Base-by-base conservation (phyloP, 2,329 filamentous ascomycete species). In the Pseudogymnoascus sp. region DNA sequence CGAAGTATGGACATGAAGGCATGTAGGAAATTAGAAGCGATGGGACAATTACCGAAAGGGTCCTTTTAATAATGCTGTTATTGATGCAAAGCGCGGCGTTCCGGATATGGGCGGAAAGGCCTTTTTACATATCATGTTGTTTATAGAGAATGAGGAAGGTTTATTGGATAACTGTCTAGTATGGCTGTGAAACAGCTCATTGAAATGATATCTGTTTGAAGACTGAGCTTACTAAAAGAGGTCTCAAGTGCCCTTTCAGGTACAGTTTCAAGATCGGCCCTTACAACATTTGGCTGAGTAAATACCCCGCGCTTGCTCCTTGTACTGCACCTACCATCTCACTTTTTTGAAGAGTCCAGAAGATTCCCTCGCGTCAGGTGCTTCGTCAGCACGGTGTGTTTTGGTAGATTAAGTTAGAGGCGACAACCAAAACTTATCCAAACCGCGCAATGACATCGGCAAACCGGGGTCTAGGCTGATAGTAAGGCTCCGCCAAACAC, bases 1-100 rank as follows among this genome's bases (percentile, higher is more conserved):
- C 77, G 81, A 64, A 76, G 76, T 21, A 80, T 87, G 79, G 77
- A 82, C 52, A 80, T 85, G 78, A 79, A 78, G 72, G 82, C 77
- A 67, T 89, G 86, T 73, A 76, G 76, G 68, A 79, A 78, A 65
- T 71, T 88, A 67, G 76, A 82, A 61, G 75, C 78, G 55, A 71
- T 85, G 73, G 78, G 78, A 40, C 33, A 40, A 33, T 27, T 55
- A 55, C 48, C 48, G 4, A 55, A 55, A 33, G 48, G 48, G 48
- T 55, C 48, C n/a, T 55, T 55, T 55, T 33, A 55, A 55, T 55
- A 33, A 60, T 72, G 33, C 58, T 58, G 55, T 35, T 61, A 55
- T 61, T 45, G 31, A 29, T 42, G 35, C 42, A 45, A 48, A 52
- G 59, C 59, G 42, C 18, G 59, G 59, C 59, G 59, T 61, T 61